A percentile compares a stretch with the other conserved stretches of the same genome.
phyloP scores from a whole-genome alignment of 1,139 yeast genomes.

The Diutina scorzettiae region DNA sequence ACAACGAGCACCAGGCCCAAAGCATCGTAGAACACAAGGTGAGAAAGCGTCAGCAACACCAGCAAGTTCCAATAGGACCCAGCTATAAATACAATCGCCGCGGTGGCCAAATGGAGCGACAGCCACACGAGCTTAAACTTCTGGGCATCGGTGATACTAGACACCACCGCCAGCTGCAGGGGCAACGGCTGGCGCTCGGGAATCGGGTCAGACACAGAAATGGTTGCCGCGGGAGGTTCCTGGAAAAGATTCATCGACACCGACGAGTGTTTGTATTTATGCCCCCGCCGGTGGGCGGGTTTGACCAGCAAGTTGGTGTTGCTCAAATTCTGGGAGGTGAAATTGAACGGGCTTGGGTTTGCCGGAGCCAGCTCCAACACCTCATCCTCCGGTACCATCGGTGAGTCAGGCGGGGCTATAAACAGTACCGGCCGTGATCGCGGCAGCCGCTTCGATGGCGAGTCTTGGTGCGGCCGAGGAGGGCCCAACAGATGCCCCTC shows the following conservation, averaged over 20 bases:
- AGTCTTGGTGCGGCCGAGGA: background rate
- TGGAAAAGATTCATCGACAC: conserved; percentile 93
- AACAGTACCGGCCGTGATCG: conserved; percentile 5
- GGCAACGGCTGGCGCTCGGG: conserved; percentile 82
- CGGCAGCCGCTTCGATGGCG: background rate
- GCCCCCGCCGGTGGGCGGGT: conserved; percentile 83
- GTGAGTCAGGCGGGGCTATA: conserved; percentile 1
- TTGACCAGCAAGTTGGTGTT: conserved; percentile 22
- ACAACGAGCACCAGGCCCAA: conserved; percentile 64
- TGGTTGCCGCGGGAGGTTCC: conserved; percentile 57
- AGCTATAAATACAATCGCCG: conserved; percentile 44
- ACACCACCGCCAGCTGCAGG: conserved; percentile 45
- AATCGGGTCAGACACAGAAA: conserved; percentile 39
- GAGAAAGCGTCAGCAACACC: conserved; percentile 72
- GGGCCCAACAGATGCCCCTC: conserved; percentile 3
- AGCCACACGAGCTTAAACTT: conserved; percentile 54
- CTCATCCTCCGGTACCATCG: background rate
- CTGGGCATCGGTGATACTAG: conserved; percentile 44
- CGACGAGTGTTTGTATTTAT: conserved; percentile 91
- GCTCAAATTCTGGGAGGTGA: conserved; percentile 30
- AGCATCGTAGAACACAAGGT: conserved; percentile 77
- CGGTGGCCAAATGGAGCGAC: conserved; percentile 43
- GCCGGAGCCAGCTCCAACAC: background rate
- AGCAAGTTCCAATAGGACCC: conserved; percentile 48
- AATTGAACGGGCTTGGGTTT: conserved; percentile 32